These are phyloP conservation scores for Cichorium intybus DNA, from an alignment of 140 eudicot species.

Conservation along the genomic window DNA sequence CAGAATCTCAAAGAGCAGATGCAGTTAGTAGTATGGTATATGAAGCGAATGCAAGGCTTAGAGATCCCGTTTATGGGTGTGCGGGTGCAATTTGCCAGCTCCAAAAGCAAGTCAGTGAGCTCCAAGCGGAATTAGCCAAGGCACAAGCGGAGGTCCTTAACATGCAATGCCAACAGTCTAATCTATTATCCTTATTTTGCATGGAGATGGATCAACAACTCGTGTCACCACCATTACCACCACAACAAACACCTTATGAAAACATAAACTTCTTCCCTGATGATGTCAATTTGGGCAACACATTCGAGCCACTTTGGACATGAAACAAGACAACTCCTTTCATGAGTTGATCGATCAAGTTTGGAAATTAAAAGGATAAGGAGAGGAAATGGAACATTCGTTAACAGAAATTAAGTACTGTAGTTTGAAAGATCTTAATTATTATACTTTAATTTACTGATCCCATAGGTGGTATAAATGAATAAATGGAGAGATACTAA, in stretches of 20 bases:
- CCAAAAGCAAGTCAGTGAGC: constrained; percentile 64
- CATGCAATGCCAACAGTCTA: constrained; percentile 63
- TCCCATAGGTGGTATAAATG: constrained; percentile 8
- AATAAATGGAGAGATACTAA: constrained; percentile 6
- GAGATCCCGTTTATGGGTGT: constrained; percentile 77
- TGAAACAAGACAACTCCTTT: constrained; percentile 16
- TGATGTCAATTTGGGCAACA: constrained; percentile 32
- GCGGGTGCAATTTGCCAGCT: constrained; percentile 74
- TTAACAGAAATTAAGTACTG: constrained; percentile 15
- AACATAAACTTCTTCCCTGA: constrained; percentile 41
- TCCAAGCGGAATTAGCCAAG: constrained; percentile 71
- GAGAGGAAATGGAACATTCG: constrained; percentile 12
- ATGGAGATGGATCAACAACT: constrained; percentile 40
- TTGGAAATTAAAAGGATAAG: not conserved
- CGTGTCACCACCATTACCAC: constrained; percentile 19
- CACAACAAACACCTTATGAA: constrained; percentile 28
- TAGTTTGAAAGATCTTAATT: constrained; percentile 25
- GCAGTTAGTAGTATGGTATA: constrained; percentile 81
- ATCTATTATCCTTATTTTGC: constrained; percentile 36
- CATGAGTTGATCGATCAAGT: constrained; percentile 17
- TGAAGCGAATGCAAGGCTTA: constrained; percentile 72
- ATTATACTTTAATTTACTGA: constrained; percentile 35
- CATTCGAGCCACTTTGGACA: constrained; percentile 56
- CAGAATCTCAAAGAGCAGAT: constrained; percentile 65
- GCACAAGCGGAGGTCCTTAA: constrained; percentile 69